Percentiles rank a stretch among this genome's conserved stretches.
Conservation (phyloP, 129 eudicot species). For the Arctium minus region DNA sequence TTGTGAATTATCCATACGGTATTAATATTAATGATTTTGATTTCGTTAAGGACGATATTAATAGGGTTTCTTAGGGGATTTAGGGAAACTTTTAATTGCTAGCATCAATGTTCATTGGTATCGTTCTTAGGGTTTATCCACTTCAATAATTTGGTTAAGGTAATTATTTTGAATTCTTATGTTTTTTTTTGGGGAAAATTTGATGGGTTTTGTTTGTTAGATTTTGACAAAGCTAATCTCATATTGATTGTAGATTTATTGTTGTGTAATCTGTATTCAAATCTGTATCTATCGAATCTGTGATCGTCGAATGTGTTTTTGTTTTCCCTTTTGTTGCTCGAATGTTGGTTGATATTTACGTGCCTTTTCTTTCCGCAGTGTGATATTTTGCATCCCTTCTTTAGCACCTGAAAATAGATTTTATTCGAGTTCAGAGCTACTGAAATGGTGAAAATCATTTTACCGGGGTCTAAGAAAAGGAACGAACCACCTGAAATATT, state of each 20-base stretch:
- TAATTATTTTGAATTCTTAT: not conserved
- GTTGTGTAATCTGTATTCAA: not conserved
- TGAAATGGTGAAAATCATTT: slow-evolving; percentile 25
- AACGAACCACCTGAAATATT: slow-evolving; percentile 29
- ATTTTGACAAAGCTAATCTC: not conserved
- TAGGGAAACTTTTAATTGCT: not conserved
- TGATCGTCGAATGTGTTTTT: not conserved
- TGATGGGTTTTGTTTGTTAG: not conserved
- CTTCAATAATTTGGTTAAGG: not conserved
- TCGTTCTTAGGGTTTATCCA: not conserved
- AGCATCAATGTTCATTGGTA: not conserved
- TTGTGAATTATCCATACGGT: not conserved
- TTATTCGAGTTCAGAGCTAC: slow-evolving; percentile 7
- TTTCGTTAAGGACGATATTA: not conserved
- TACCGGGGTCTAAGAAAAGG: slow-evolving; percentile 43
- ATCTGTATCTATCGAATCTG: not conserved
- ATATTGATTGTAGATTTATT: not conserved
- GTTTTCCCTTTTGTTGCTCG: not conserved
- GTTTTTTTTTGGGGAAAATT: not conserved
- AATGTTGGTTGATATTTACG: not conserved
- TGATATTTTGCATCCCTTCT: slow-evolving; percentile 9
- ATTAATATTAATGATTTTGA: not conserved
- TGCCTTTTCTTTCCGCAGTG: not conserved
- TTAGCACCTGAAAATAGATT: slow-evolving; percentile 1
- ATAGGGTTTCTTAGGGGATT: not conserved